Base-by-base conservation (phyloP, 257 asterid species). In the Coffea canephora region DNA sequence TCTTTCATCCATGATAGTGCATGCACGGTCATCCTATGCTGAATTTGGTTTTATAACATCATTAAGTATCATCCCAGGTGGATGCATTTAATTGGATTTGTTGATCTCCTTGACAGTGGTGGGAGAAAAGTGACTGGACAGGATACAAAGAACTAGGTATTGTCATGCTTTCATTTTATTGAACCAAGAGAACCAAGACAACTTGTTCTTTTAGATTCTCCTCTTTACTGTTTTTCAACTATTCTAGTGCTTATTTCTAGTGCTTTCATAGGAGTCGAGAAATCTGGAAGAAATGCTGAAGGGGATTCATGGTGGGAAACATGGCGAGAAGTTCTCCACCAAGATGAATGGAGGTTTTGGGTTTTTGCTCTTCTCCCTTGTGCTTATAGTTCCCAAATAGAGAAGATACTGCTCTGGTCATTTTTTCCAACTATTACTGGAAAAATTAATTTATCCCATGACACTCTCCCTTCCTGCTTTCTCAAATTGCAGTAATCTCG, bases 271-370 rank as follows among this genome's bases (percentile, higher is more conserved):
- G 99, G 99, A 83, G 99, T 96, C 15, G 99, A 96, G 87, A 96
- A 96, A 89, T 96, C 99, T 10, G 99, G 99, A 71, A 90, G 85
- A 83, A 96, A 96, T 88, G 91, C 88, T 41, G 98, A 90, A 84
- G 99, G 98, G 67, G 99, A 96, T 84, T 89, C 97, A 67, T 96
- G 99, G 99, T 96, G 99, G 98, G 99, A 96, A 86, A 96, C 99
- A 7, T 96, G 99, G 99, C 88, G 93, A 79, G 99, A 96, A 87
- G 97, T 90, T 84, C 97, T 96, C 81, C 94, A 92, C 86, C 98
- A 91, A 78, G 99, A 96, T 87, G 98, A 94, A 79, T 96, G 99
- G 99, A 96, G 99, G 99, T 96, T 81, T 79, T 21, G 31, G 61
- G 43, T 39, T 19, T 84, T 77, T 59, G 62, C 21, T 80, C 36